phyloP scores from a whole-genome alignment of 768 basidiomycete genomes.

The Plicaturopsis crispa region DNA sequence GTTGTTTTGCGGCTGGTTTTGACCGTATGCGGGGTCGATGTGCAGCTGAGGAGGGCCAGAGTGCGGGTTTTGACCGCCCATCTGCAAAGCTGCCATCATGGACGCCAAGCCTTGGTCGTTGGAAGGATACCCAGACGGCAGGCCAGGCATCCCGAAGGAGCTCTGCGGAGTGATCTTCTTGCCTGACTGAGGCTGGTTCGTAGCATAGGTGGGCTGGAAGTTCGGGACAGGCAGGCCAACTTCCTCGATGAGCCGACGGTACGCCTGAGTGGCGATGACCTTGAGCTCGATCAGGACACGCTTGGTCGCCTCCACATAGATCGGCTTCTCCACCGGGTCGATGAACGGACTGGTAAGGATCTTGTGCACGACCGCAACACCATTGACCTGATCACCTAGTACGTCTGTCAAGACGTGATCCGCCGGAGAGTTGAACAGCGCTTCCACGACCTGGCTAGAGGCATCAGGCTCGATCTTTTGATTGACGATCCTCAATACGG shows the following conservation, averaged over 20 bases:
- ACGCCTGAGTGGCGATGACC: slow-evolving; percentile 91
- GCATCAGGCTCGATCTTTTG: slow-evolving; percentile 92
- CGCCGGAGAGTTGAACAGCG: slow-evolving; percentile 82
- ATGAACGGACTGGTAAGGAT: slow-evolving; percentile 85
- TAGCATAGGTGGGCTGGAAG: slow-evolving; percentile 72
- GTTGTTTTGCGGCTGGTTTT: slow-evolving; percentile 25
- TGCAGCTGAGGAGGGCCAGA: slow-evolving; percentile 70
- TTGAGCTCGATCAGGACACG: slow-evolving; percentile 86
- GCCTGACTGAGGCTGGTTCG: slow-evolving; percentile 48
- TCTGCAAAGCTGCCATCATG: slow-evolving; percentile 90
- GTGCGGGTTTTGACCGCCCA: slow-evolving; percentile 84
- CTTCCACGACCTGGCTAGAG: slow-evolving; percentile 77
- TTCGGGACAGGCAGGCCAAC: slow-evolving; percentile 88
- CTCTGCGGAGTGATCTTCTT: slow-evolving; percentile 52
- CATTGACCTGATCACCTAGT: slow-evolving; percentile 93
- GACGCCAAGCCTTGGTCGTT: slow-evolving; percentile 83
- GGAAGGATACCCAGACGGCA: slow-evolving; percentile 73
- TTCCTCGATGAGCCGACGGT: slow-evolving; percentile 89
- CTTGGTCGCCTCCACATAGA: slow-evolving; percentile 81
- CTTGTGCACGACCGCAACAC: slow-evolving; percentile 88
- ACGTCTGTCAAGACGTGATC: slow-evolving; percentile 93
- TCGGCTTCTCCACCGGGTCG: slow-evolving; percentile 57
- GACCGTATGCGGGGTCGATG: slow-evolving; percentile 57
- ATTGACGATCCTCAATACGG: slow-evolving; percentile 92
- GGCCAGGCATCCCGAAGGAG: slow-evolving; percentile 62